Conservation (phyloP, 1,284 basidiomycete species). For the Pyrrhoderma lamaoense region DNA sequence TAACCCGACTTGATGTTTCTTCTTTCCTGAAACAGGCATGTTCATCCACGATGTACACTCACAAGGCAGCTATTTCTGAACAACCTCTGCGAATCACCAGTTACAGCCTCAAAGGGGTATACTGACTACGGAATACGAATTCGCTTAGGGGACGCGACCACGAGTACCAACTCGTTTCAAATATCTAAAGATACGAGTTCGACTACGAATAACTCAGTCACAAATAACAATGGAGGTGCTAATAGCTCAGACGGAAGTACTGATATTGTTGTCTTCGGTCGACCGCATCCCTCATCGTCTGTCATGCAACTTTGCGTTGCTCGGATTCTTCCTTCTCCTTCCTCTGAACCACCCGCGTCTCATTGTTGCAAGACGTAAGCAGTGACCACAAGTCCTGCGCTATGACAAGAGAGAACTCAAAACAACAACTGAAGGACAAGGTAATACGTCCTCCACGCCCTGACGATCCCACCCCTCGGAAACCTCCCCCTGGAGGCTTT, state of each 20-base stretch:
- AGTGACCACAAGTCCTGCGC: too few relatives aligned
- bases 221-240: too few relatives aligned
- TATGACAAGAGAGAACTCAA: too few relatives aligned
- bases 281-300: conserved; percentile 27
- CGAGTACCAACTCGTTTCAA: too few relatives aligned
- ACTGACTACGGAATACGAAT: conserved; percentile 53
- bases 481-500: conserved; percentile 43
- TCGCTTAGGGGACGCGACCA: conserved; percentile 50
- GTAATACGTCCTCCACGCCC: conserved; percentile 49
- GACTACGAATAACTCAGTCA: too few relatives aligned
- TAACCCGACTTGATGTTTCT: too few relatives aligned
- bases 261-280: conserved; percentile 62
- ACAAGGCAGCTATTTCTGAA: conserved; percentile 65
- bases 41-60: conserved; percentile 58
- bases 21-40: conserved; percentile 40
- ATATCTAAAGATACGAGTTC: too few relatives aligned
- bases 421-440: conserved; percentile 20
- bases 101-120: conserved; percentile 31
- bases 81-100: conserved; percentile 47
- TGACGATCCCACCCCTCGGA: conserved; percentile 69
- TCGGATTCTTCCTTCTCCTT: conserved; percentile 42
- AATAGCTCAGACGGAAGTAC: conserved; percentile 46
- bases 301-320: conserved; percentile 48
- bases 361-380: too few relatives aligned
- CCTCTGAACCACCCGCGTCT: too few relatives aligned